Base-by-base conservation (phyloP, 148 eudicot genomes). In the Rheum nobile region DNA sequence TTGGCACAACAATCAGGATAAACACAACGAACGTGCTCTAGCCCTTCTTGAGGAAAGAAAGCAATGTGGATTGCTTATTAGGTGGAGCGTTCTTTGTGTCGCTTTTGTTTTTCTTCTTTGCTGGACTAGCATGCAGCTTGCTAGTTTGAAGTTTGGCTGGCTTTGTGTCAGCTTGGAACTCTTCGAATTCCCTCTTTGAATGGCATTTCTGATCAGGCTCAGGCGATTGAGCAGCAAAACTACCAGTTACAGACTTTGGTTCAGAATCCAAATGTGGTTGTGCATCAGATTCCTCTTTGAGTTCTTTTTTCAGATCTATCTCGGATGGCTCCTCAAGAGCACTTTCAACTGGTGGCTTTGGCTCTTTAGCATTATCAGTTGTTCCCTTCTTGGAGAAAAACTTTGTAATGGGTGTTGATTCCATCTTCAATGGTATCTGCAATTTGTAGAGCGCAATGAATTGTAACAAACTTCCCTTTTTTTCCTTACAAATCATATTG, bases 51-150 rank as follows among this genome's bases (percentile, higher is more conserved):
- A 89, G 90, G 77, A 79, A 91, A 28, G 96, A 90, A 73, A 85
- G 74, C n/a, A 90, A 79, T 3, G 97, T 90, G 7, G 89, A 79
- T 63, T 95, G 97, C 76, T 87, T 87, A 65, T 83, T 87, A 82
- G 77, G 77, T 12, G 75, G 6, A 14, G 83, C 80, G 21, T 85
- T 73, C 59, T 75, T 76, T 39, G 54, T 29, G 39, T 78, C 85
- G 37, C 78, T 77, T 76, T 80, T 86, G 38, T 79, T 80, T 77
- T 84, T 89, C 86, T 88, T 91, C 48, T 65, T 80, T 9, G 52
- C 70, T 14, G 88, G 88, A 70, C 83, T 87, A 1, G 68, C 55
- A 61, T 46, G 73, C 13, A 72, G 74, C 74, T 80, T 76, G 61
- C 78, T 74, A 43, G 54, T 70, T 77, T 78, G 73, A 26, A 72